phyloP scores from a whole-genome alignment of 2,329 filamentous ascomycete genomes.

The Pseudocercospora vitis region DNA sequence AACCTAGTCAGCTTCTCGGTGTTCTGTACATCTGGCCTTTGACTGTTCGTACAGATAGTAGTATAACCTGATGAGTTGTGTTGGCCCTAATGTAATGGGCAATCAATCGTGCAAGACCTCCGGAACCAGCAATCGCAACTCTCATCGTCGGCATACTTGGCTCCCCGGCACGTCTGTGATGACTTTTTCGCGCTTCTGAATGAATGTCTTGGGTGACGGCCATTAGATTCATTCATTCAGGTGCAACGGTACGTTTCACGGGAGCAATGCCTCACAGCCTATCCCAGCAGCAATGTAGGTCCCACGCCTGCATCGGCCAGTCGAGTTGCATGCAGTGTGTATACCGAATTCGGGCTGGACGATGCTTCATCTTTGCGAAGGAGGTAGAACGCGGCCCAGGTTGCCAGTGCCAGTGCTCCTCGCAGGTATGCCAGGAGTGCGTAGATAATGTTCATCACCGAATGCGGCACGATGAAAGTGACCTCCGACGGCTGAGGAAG shows the following conservation, averaged over 20 bases:
- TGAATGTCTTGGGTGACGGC: neutral
- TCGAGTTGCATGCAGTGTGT: neutral
- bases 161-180: neutral
- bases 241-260: neutral
- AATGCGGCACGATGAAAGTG: neutral
- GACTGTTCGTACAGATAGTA: conserved; percentile 68
- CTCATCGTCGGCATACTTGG: conserved; percentile 52
- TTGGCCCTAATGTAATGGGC: conserved; percentile 59
- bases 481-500: neutral
- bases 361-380: conserved; percentile 3
- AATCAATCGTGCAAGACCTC: conserved; percentile 59
- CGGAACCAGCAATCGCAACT: conserved; percentile 62
- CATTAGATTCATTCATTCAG: neutral
- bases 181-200: conserved; percentile 1
- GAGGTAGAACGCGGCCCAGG: neutral
- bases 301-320: neutral
- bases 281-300: neutral
- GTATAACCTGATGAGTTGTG: conserved; percentile 66
- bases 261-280: neutral
- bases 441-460: neutral
- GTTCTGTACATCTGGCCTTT: neutral
- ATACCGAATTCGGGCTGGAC: neutral
- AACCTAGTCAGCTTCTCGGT: conserved; percentile 16
- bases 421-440: neutral
- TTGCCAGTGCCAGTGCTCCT: too few species aligned